Base-by-base conservation (phyloP, 352 stramenopile genomes). In the Globisporangium middletonii region DNA sequence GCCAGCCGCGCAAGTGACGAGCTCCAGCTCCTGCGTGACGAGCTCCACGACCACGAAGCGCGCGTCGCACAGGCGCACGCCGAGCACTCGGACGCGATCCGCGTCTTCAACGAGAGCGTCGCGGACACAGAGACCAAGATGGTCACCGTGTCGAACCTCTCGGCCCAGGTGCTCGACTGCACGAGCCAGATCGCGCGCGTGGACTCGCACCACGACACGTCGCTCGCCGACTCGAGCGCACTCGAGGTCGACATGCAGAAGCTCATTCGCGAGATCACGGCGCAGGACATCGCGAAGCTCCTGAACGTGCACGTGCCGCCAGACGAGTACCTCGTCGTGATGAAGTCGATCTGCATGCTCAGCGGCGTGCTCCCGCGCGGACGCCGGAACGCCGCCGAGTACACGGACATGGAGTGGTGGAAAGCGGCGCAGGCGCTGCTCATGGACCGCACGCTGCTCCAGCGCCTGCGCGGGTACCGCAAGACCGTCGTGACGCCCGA, bases 321-420 rank as follows among this genome's bases (percentile, higher is more conserved):
- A 6, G 71, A 72, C 9, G 66, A 67, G 8, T 72, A 67, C 3
- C 58, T 90, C 2, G 72, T 89, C 1, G 75, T 91, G 13, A 80
- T 90, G 55, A 91, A 91, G 50, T 73, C 80, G 12, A 72, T 93
- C 16, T 90, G 77, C n/a, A 58, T 93, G 55, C 71, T 90, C 13
- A 83, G 75, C 35, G 79, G 77, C 0, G 74, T 77, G 0, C 42
- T 87, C 23, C 81, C 78, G 35, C 76, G 78, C 13, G 78, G 78
- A 1, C 69, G 77, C 0, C 64, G 68, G 2, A 77, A 82, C 26
- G 76, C 78, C 4, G 73, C 69, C 13, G 78, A 91, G 57, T 93
- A 91, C 60, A 87, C 75, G 2, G 79, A 83, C 55, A 55, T 79
- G 16, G 83, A 93, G 49, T 93, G 83, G 83, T 91, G 80, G 83